A percentile compares a stretch with the other conserved stretches of the same genome.
Conservation (phyloP, 331 rosid genomes). For the Erythrophleum ivorense region DNA sequence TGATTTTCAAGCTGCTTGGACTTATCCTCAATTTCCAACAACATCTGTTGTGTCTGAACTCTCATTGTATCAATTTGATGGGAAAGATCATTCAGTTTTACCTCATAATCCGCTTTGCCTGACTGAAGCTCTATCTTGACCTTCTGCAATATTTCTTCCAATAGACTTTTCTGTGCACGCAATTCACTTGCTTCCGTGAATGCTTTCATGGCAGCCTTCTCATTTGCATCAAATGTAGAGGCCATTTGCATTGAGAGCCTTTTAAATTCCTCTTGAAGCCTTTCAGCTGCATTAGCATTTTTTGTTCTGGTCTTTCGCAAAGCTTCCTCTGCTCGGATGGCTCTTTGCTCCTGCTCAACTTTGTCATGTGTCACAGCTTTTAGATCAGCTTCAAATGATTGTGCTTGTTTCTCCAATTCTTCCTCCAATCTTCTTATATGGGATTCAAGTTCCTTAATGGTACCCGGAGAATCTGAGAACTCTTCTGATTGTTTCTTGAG, state of each 20-base stretch:
- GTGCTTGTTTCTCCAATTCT: constrained; percentile 79
- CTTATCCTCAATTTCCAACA: constrained; percentile 60
- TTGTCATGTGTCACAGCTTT: constrained; percentile 63
- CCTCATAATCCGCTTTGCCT: constrained; percentile 55
- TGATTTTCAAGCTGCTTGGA: constrained; percentile 65
- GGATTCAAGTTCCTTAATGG: constrained; percentile 63
- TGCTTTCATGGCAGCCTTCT: constrained; percentile 82
- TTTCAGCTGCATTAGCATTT: constrained; percentile 82
- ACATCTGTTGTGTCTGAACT: constrained; percentile 57
- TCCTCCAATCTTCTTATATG: constrained; percentile 74
- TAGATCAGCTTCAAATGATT: constrained; percentile 76
- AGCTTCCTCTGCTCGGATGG: constrained; percentile 89
- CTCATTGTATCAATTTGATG: constrained; percentile 54
- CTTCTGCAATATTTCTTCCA: constrained; percentile 69
- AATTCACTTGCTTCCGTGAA: constrained; percentile 74
- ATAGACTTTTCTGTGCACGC: constrained; percentile 60
- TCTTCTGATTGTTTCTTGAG: constrained; percentile 68
- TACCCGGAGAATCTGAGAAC: constrained; percentile 61
- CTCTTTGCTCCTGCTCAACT: constrained; percentile 95
- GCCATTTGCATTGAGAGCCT: constrained; percentile 87
- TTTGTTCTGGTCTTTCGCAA: constrained; percentile 70
- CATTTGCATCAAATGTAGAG: constrained; percentile 85
- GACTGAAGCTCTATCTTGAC: constrained; percentile 60
- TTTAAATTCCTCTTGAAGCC: constrained; percentile 86
- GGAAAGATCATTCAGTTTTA: constrained; percentile 59